Conservation (phyloP, 371 early-diverging fungal species). For the Lichtheimia hyalospora region DNA sequence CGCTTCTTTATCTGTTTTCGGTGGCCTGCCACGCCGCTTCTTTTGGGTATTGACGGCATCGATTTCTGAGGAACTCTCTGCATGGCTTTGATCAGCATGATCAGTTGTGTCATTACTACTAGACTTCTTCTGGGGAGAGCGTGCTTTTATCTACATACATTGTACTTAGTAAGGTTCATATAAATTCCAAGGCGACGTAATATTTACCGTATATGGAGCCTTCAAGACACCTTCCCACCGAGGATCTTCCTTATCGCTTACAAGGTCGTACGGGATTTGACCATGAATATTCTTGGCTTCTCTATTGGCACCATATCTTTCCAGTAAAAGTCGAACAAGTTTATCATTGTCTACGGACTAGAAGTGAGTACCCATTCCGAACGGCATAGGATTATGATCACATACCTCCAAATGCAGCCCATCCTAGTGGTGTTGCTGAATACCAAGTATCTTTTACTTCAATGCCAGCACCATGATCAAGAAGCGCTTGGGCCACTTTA, state of each 20-base stretch:
- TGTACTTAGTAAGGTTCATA: not conserved
- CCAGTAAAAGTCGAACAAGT: conserved; percentile 57
- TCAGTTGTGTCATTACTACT: not conserved
- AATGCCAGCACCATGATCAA: conserved; percentile 75
- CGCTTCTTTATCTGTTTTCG: conserved; percentile 41
- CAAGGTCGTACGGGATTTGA: conserved; percentile 73
- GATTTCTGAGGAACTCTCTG: too few relatives aligned
- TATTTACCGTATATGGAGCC: conserved; percentile 10
- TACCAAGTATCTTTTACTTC: conserved; percentile 88
- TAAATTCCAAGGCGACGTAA: not conserved
- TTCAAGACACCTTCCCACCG: conserved; percentile 57
- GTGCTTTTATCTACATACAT: not conserved
- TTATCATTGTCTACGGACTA: conserved; percentile 31
- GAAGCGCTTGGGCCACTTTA: conserved; percentile 63
- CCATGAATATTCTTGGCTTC: conserved; percentile 68
- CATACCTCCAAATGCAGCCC: conserved; percentile 87
- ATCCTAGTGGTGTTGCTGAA: conserved; percentile 80
- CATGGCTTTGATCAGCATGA: not conserved
- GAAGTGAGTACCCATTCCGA: too few relatives aligned
- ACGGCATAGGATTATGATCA: too few relatives aligned
- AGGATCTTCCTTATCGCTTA: conserved; percentile 61
- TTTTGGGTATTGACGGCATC: conserved; percentile 7
- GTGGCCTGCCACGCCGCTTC: conserved; percentile 46
- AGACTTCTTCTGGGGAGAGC: not conserved
- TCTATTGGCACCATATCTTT: conserved; percentile 64